phyloP scores from a whole-genome alignment of 139 green algal genomes.

The Spirogloea muscicola region DNA sequence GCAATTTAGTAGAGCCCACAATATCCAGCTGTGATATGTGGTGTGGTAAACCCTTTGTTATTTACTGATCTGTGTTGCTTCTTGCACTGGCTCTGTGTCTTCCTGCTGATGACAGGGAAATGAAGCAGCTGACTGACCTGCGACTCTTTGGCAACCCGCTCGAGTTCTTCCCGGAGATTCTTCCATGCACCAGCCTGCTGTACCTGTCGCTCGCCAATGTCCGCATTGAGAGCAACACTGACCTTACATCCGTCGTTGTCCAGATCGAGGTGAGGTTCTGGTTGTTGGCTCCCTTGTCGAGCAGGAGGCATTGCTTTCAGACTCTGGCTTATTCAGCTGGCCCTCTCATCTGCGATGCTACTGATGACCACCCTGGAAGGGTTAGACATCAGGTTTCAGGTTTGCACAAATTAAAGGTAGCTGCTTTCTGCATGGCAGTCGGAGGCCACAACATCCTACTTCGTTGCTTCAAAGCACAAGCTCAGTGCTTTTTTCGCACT shows the following conservation, averaged over 20 bases:
- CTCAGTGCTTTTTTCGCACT: conserved; percentile 76
- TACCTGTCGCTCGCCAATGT: conserved; percentile 73
- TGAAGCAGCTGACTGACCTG: conserved; percentile 35
- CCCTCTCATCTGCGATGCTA: too few species aligned
- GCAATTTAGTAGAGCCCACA: too few species aligned
- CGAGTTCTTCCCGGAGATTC: conserved; percentile 89
- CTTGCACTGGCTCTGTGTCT: background rate
- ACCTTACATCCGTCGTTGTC: conserved; percentile 41
- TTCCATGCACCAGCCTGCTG: conserved; percentile 61
- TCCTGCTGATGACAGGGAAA: conserved; percentile 10
- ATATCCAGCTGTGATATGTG: too few species aligned
- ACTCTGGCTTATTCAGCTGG: too few species aligned
- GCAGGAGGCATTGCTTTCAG: too few species aligned
- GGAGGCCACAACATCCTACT: conserved; percentile 17
- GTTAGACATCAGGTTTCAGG: too few species aligned
- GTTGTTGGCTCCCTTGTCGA: too few species aligned
- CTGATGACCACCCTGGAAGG: too few species aligned
- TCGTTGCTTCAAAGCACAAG: conserved; percentile 55
- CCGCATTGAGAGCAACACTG: conserved; percentile 49
- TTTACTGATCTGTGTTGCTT: too few species aligned
- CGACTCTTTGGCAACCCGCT: conserved; percentile 85
- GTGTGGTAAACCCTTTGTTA: too few species aligned
- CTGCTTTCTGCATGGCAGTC: conserved; percentile 9
- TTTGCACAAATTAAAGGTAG: too few species aligned
- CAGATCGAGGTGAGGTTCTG: conserved; percentile 5